phyloP scores from a whole-genome alignment of 345 rosid species.

The Corchorus olitorius region DNA sequence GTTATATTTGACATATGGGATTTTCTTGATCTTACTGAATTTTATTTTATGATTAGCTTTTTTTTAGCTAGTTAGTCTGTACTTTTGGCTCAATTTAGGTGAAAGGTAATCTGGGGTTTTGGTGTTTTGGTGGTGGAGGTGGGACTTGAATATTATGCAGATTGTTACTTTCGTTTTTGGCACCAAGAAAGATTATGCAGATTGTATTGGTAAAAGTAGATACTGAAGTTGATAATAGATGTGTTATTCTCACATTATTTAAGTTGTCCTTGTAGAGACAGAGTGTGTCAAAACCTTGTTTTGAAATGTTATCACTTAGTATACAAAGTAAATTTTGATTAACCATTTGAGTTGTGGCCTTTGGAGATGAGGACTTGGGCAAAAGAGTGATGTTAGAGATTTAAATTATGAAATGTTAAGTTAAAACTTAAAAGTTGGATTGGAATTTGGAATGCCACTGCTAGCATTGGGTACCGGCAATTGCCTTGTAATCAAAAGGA shows the following conservation, averaged over 20 bases:
- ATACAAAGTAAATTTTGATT: neutral
- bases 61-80: neutral
- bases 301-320: neutral
- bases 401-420: neutral
- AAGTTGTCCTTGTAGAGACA: too few species aligned
- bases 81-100: neutral
- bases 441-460: neutral
- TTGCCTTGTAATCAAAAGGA: neutral
- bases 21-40: neutral
- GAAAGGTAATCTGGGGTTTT: neutral
- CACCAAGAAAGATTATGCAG: neutral
- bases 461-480: neutral
- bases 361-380: neutral
- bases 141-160: constrained; percentile 15
- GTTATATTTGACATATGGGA: neutral
- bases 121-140: neutral
- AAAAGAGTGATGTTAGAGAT: neutral
- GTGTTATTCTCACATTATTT: too few species aligned
- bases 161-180: neutral
- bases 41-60: neutral
- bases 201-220: too few species aligned
- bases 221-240: too few species aligned
- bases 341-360: neutral
- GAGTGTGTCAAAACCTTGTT: too few species aligned
- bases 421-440: neutral